A percentile compares a stretch with the other conserved stretches of the same genome.
Conservation (phyloP, 345 rosid genomes). For the Rhodamnia argentea region DNA sequence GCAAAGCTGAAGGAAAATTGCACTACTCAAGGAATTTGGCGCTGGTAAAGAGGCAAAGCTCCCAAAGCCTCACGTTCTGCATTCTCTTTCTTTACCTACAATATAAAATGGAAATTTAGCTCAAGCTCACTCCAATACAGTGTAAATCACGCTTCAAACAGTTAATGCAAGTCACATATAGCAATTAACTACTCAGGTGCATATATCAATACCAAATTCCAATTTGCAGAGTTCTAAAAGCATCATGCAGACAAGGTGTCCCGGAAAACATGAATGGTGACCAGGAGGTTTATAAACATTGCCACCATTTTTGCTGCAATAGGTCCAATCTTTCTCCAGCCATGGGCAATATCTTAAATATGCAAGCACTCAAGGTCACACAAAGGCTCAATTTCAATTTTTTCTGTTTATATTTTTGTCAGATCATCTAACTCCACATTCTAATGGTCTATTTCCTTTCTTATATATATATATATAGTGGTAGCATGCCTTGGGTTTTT, state of each 20-base stretch:
- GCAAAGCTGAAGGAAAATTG: neutral
- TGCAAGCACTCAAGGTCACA: neutral
- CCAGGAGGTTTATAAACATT: neutral
- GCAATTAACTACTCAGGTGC: neutral
- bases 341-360: neutral
- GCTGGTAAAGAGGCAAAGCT: slow-evolving; percentile 88
- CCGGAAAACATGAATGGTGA: neutral
- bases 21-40: slow-evolving; percentile 50
- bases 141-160: neutral
- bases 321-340: neutral
- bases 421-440: neutral
- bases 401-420: neutral
- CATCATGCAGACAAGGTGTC: neutral
- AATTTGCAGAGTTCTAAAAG: neutral
- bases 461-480: neutral
- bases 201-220: neutral
- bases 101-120: neutral
- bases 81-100: slow-evolving; percentile 71
- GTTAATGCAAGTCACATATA: neutral
- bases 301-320: neutral
- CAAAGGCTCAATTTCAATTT: neutral
- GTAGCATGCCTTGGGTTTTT: neutral
- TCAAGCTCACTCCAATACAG: neutral
- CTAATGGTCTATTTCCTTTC: neutral
- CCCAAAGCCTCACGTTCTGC: slow-evolving; percentile 89